These are phyloP conservation scores for Lentinus brumalis DNA, from an alignment of 768 basidiomycete species.

Conservation along the genomic window DNA sequence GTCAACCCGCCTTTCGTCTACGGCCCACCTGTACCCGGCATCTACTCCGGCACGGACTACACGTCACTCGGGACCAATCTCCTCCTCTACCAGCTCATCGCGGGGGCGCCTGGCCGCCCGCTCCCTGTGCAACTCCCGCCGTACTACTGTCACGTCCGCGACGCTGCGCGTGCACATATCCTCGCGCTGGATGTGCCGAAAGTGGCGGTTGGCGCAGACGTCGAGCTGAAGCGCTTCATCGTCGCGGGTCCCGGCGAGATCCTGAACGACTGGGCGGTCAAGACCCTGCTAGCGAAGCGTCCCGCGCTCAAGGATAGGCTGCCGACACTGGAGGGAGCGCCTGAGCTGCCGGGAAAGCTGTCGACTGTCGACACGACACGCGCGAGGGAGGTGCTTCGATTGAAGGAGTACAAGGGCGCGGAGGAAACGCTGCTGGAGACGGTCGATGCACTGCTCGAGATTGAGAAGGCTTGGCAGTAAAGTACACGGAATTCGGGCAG, in stretches of 20 bases:
- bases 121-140: constrained; percentile 24
- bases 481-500: too few relatives aligned
- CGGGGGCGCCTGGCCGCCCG: constrained; percentile 10
- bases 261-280: constrained; percentile 27
- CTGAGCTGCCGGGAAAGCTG: neutral
- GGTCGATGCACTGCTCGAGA: constrained; percentile 3
- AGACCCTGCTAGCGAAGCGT: constrained; percentile 21
- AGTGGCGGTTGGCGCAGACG: neutral
- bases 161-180: constrained; percentile 34
- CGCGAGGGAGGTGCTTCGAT: neutral
- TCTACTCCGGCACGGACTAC: constrained; percentile 14
- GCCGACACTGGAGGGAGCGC: constrained; percentile 3
- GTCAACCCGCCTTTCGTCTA: constrained; percentile 34
- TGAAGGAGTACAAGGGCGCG: neutral
- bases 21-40: constrained; percentile 27
- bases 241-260: constrained; percentile 23
- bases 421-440: neutral
- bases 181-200: constrained; percentile 20
- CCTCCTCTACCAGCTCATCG: constrained; percentile 27
- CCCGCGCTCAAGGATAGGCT: constrained; percentile 29
- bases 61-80: constrained; percentile 23
- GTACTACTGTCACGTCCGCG: constrained; percentile 31
- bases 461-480: neutral
- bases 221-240: constrained; percentile 25
- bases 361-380: neutral